A percentile compares a stretch with the other conserved stretches of the same genome.
Conservation (phyloP, 78 protist species). For the Protostelium mycophagum region DNA sequence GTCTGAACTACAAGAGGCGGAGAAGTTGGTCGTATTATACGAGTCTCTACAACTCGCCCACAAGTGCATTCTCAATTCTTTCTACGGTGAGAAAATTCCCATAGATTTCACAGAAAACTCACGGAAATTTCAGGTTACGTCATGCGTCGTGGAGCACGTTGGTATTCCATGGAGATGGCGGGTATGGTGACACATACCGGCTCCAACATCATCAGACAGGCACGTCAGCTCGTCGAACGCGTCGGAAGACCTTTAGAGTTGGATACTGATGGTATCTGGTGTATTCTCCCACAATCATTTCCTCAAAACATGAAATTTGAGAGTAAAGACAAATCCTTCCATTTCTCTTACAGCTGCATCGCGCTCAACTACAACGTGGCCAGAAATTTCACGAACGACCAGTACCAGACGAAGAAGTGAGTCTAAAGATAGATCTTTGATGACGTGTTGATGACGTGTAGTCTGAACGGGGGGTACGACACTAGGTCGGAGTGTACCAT, state of each 20-base stretch:
- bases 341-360: conserved; percentile 83
- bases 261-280: conserved; percentile 99
- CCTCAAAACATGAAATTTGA: conserved; percentile 85
- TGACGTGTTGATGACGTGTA: background rate
- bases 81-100: conserved; percentile 74
- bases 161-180: conserved; percentile 99
- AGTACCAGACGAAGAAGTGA: conserved; percentile 80
- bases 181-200: conserved; percentile 98
- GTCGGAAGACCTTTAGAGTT: conserved; percentile 97
- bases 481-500: conserved; percentile 85
- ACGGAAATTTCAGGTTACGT: conserved; percentile 97
- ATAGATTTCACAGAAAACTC: background rate
- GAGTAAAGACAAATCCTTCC: conserved; percentile 9
- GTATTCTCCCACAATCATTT: conserved; percentile 91
- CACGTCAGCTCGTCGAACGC: conserved; percentile 81
- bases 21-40: conserved; percentile 76
- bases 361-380: conserved; percentile 89
- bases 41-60: conserved; percentile 99
- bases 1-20: conserved; percentile 12
- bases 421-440: too few species aligned
- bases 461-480: conserved; percentile 12
- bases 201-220: conserved; percentile 87
- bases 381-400: conserved; percentile 87
- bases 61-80: conserved; percentile 98
- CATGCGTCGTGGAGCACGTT: conserved; percentile 97